These are phyloP conservation scores for Corrigiola litoralis DNA, from an alignment of 179 eudicot genomes.

Conservation along the genomic window DNA sequence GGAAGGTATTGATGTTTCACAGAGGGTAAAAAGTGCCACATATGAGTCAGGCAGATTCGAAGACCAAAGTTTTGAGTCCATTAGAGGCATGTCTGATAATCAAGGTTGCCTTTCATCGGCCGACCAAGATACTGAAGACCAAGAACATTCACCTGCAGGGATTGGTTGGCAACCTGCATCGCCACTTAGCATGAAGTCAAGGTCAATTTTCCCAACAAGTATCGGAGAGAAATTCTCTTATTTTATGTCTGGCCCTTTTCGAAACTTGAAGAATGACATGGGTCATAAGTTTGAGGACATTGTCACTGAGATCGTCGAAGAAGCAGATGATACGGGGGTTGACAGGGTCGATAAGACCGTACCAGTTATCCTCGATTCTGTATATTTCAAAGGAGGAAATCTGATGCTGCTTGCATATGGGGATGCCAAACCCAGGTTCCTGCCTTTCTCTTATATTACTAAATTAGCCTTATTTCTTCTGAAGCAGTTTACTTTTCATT, in stretches of 20 bases:
- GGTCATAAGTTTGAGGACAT: constrained; percentile 53
- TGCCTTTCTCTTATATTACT: background rate
- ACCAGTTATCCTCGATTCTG: constrained; percentile 83
- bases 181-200: constrained; percentile 28
- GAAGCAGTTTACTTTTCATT: background rate
- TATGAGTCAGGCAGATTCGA: constrained; percentile 24
- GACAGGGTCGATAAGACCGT: constrained; percentile 58
- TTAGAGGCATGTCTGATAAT: constrained; percentile 24
- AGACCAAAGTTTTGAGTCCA: constrained; percentile 27
- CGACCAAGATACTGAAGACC: constrained; percentile 27
- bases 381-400: constrained; percentile 77
- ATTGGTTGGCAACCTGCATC: constrained; percentile 13
- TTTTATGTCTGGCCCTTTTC: constrained; percentile 45
- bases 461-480: background rate
- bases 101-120: constrained; percentile 25
- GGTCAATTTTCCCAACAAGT: constrained; percentile 23
- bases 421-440: constrained; percentile 83
- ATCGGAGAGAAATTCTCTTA: constrained; percentile 37
- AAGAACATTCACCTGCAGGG: constrained; percentile 27
- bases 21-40: constrained; percentile 18
- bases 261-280: constrained; percentile 46
- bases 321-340: constrained; percentile 38
- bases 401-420: constrained; percentile 94
- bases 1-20: constrained; percentile 25
- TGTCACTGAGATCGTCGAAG: constrained; percentile 58